Base-by-base conservation (phyloP, 2,329 filamentous ascomycete species). In the Penicillium polonicum region DNA sequence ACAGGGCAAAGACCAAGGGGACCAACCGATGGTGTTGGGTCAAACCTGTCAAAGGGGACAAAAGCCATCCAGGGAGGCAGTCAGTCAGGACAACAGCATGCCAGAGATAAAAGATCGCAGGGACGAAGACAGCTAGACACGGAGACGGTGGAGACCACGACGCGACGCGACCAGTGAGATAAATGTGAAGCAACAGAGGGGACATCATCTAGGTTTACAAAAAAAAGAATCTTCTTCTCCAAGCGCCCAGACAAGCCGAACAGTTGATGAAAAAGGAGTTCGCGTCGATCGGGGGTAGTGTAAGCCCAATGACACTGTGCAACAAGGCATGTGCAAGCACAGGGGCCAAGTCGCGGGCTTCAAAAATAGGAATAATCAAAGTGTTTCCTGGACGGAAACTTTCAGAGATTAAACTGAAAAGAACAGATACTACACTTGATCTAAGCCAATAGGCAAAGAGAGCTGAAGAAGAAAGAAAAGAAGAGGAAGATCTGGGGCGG, bases 341-440 rank as follows among this genome's bases (percentile, higher is more conserved):
- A 88, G 87, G 83, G 86, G 82, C 70, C 74, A 70, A 65, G 70
- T 73, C 76, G 67, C 83, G 63, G 58, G 66, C 55, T 74, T 64
- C 80, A 90, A 89, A 88, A 89, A 92, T 90, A 83, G 82, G 87
- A 85, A 85, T 90, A 92, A 92, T 90, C 87, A 85, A 80, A 81
- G 83, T 84, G 81, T 80, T 80, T 80, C 81, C 85, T 82, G 80
- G 89, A 84, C 39, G 85, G 82, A 80, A 81, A 82, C 83, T 91
- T 89, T 88, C 88, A 92, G 88, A 88, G 87, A 91, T 91, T 91
- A 92, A 91, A 91, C 89, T 92, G 87, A 90, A 89, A 91, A 92
- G 88, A 92, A 92, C 90, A 93, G 91, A 93, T 91, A 91, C 88
- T 91, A 90, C 87, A 91, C 87, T 90, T 91, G 88, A 91, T 91